Evolutionary conservation across 2,329 filamentous ascomycete genomes (phyloP).

Genomic region (Cordyceps cicadae): DNA sequence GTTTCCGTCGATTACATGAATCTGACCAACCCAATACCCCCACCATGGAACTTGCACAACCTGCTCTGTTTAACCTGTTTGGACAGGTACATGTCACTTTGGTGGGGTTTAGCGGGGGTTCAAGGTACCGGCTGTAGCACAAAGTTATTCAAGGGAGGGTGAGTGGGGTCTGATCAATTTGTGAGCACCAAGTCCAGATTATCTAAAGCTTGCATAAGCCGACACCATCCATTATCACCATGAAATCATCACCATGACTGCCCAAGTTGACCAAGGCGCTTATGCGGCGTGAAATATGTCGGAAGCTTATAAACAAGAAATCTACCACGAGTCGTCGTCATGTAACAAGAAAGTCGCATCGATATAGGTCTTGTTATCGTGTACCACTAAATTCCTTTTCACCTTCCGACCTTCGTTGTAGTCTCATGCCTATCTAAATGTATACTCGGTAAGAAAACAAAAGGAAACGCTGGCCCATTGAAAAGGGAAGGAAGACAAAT

Average conservation of each 20-base stretch:
- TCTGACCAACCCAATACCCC: constrained; percentile 5
- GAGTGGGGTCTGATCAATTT: background rate
- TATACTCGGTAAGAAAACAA: background rate
- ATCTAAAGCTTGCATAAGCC: constrained; percentile 22
- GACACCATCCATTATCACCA: background rate
- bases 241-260: background rate
- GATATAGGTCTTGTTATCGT: too few relatives aligned
- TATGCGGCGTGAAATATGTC: too few relatives aligned
- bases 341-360: too few relatives aligned
- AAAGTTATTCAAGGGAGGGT: background rate
- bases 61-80: too few relatives aligned
- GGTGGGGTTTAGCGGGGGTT: background rate
- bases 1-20: constrained; percentile 7
- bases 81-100: background rate
- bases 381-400: background rate
- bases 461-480: background rate
- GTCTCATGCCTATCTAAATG: background rate
- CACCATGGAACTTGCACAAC: background rate
- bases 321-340: too few relatives aligned
- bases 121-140: background rate
- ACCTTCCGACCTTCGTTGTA: background rate
- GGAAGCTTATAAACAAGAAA: too few relatives aligned
- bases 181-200: constrained; percentile 15
- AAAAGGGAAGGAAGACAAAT: background rate
- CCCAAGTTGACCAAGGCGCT: too few relatives aligned